Conservation (phyloP, 148 eudicot species). For the Drosera capensis region DNA sequence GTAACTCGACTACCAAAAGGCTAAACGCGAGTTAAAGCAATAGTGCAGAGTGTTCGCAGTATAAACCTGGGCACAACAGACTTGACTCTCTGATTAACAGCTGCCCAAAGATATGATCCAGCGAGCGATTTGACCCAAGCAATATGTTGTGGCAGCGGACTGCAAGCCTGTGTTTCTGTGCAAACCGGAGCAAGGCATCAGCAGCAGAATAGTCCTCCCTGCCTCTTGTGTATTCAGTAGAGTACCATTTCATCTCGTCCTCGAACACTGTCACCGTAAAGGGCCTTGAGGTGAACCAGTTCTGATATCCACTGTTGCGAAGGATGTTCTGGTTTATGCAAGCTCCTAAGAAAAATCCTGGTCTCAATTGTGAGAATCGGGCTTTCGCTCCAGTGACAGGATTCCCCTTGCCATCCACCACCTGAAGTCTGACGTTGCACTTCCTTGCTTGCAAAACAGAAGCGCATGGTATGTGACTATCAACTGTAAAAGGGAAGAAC, state of each 20-base stretch:
- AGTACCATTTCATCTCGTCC: conserved; percentile 53
- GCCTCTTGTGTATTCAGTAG: conserved; percentile 17
- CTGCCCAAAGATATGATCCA: conserved; percentile 5
- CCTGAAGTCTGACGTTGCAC: conserved; percentile 24
- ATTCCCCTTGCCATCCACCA: conserved; percentile 18
- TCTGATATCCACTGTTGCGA: conserved; percentile 27
- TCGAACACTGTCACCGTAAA: conserved; percentile 32
- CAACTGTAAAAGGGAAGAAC: not conserved
- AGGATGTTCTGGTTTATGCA: conserved; percentile 40
- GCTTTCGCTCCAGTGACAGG: conserved; percentile 23
- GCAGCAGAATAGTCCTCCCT: conserved; percentile 27
- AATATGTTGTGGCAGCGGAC: conserved; percentile 53
- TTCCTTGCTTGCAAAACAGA: conserved; percentile 24
- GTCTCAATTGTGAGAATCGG: conserved; percentile 8
- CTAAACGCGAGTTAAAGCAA: too few species aligned
- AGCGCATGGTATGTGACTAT: not conserved
- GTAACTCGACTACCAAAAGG: too few species aligned
- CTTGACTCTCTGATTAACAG: conserved; percentile 13
- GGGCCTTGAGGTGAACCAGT: conserved; percentile 28
- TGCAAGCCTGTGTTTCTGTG: conserved; percentile 7
- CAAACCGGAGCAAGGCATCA: conserved; percentile 29
- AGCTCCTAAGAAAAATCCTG: conserved; percentile 32
- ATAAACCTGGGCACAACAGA: conserved; percentile 19
- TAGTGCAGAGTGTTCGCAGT: too few species aligned
- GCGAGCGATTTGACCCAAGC: conserved; percentile 20